Conservation (phyloP, 2,329 filamentous ascomycete species). For the Pestalotiopsis sp. region DNA sequence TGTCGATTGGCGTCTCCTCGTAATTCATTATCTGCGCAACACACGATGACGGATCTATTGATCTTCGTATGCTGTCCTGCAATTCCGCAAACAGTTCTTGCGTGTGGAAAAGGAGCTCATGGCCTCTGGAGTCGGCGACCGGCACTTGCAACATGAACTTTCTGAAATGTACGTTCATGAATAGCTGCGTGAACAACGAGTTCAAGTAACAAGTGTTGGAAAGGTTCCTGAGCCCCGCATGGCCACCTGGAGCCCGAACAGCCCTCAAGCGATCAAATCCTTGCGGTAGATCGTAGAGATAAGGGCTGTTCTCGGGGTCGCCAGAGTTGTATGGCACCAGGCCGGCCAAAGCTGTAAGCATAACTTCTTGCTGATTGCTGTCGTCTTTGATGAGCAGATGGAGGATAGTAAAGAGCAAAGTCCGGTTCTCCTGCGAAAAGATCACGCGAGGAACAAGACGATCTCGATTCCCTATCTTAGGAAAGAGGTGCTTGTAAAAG, state of each 20-base stretch:
- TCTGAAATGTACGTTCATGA: conserved; percentile 91
- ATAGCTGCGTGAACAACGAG: conserved; percentile 89
- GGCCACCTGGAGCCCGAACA: conserved; percentile 77
- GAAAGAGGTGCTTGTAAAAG: conserved; percentile 69
- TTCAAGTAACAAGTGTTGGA: conserved; percentile 98
- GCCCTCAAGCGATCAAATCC: conserved; percentile 67
- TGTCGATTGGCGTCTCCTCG: conserved; percentile 81
- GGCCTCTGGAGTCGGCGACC: conserved; percentile 57
- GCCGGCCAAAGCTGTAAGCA: conserved; percentile 53
- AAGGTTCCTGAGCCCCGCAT: conserved; percentile 87
- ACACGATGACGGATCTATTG: conserved; percentile 72
- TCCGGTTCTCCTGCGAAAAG: conserved; percentile 58
- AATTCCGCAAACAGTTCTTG: conserved; percentile 82
- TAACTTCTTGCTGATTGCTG: conserved; percentile 45
- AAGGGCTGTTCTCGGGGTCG: conserved; percentile 49
- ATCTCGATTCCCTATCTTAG: conserved; percentile 41
- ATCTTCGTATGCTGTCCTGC: conserved; percentile 79
- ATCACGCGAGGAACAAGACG: conserved; percentile 41
- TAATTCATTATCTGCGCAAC: conserved; percentile 80
- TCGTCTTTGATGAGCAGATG: conserved; percentile 57
- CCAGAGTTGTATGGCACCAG: conserved; percentile 52
- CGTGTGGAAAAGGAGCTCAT: conserved; percentile 74
- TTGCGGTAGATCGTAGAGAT: conserved; percentile 63
- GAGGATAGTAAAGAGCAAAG: conserved; percentile 63
- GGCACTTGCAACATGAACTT: conserved; percentile 75